These are phyloP conservation scores for Hamamelis virginiana DNA, from an alignment of 164 flowering plant genomes.

Conservation along the genomic window DNA sequence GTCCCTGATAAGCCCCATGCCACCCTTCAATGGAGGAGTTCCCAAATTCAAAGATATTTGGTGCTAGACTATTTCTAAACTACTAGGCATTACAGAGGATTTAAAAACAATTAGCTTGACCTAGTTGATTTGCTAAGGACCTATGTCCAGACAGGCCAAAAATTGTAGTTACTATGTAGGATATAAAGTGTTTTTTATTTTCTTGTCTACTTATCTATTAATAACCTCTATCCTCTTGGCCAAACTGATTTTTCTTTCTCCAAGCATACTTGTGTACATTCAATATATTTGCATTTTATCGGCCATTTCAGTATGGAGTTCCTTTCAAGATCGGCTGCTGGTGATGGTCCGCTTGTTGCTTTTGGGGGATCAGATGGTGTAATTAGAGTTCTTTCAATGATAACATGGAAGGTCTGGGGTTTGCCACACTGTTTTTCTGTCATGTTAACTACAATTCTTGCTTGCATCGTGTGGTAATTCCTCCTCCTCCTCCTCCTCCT, in stretches of 20 bases:
- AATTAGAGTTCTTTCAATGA: conserved; percentile 96
- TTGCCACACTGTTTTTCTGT: conserved; percentile 13
- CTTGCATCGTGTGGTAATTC: conserved; percentile 1
- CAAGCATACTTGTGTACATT: neutral
- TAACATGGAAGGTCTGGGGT: conserved; percentile 88
- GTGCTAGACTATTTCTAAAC: too few relatives aligned
- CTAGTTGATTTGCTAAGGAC: too few relatives aligned
- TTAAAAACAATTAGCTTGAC: too few relatives aligned
- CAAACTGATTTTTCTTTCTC: neutral
- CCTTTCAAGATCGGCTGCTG: conserved; percentile 73
- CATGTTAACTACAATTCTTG: neutral
- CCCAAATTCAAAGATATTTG: too few relatives aligned
- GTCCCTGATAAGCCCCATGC: too few relatives aligned
- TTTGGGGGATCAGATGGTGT: conserved; percentile 99
- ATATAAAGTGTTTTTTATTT: neutral
- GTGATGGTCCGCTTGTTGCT: conserved; percentile 95
- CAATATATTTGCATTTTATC: neutral
- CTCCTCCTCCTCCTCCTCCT: too few relatives aligned
- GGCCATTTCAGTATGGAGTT: conserved; percentile 84
- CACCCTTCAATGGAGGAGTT: too few relatives aligned
- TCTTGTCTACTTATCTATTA: too few relatives aligned
- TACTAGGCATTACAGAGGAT: too few relatives aligned
- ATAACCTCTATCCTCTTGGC: too few relatives aligned
- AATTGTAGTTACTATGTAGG: neutral
- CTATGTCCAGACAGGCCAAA: neutral